phyloP scores from a whole-genome alignment of 495 filamentous ascomycete species.

The Lepraria neglecta region DNA sequence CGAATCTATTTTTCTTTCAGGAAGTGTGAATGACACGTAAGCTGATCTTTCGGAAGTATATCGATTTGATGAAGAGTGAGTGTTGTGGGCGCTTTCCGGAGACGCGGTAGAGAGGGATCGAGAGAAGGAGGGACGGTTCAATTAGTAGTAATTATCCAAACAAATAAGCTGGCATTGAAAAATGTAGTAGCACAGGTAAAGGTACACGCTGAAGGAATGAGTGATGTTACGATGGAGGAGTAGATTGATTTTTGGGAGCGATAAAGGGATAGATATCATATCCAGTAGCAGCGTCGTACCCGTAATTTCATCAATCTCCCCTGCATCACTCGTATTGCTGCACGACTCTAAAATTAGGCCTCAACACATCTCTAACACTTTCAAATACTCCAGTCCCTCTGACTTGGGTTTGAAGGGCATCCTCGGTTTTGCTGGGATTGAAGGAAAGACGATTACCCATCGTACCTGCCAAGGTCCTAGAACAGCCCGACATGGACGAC shows the following conservation, averaged over 20 bases:
- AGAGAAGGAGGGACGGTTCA: background rate
- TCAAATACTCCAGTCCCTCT: background rate
- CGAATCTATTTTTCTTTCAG: background rate
- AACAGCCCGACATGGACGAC: background rate
- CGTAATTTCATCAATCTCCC: constrained; percentile 9
- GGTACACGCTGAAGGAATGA: constrained; percentile 9
- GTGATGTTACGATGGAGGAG: background rate
- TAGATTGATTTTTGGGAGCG: background rate
- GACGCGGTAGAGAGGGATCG: constrained; percentile 13
- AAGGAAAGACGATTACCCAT: background rate
- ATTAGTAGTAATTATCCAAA: constrained; percentile 1
- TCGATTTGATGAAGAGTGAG: background rate
- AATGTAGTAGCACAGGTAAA: constrained; percentile 4
- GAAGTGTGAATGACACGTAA: background rate
- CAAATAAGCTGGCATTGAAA: background rate
- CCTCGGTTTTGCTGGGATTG: background rate
- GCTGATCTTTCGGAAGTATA: background rate
- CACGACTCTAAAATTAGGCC: constrained; percentile 2
- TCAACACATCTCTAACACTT: background rate
- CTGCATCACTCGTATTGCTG: constrained; percentile 2
- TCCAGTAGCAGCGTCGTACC: constrained; percentile 1
- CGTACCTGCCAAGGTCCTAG: background rate
- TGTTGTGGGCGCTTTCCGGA: background rate
- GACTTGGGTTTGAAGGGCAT: background rate
- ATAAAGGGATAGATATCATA: constrained; percentile 11